Evolutionary conservation across 148 eudicot species (phyloP).

Genomic region (Polygonum aviculare): DNA sequence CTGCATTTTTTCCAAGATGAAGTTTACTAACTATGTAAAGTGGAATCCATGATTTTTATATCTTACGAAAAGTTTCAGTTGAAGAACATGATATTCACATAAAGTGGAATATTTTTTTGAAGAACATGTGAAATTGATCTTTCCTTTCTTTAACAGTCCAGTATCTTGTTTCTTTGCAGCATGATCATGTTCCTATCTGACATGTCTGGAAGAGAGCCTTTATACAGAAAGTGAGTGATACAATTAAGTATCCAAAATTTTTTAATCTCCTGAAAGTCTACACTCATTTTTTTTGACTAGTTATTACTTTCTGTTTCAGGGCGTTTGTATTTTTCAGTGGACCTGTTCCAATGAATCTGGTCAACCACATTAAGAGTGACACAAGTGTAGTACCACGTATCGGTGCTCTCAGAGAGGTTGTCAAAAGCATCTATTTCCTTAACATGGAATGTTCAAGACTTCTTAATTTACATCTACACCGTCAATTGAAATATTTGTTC

Average conservation of each 20-base stretch:
- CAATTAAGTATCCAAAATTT: not conserved
- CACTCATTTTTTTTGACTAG: not conserved
- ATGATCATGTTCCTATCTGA: conserved; percentile 94
- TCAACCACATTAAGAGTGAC: conserved; percentile 78
- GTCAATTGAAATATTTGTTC: conserved; percentile 1
- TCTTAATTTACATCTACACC: not conserved
- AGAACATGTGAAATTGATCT: not conserved
- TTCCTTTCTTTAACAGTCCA: not conserved
- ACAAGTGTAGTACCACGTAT: conserved; percentile 91
- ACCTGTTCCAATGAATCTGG: conserved; percentile 69
- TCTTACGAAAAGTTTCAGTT: not conserved
- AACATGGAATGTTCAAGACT: not conserved
- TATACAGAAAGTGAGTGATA: conserved; percentile 73
- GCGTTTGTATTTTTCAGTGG: conserved; percentile 86
- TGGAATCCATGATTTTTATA: not conserved
- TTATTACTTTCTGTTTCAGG: conserved; percentile 30
- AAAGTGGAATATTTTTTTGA: too few relatives aligned
- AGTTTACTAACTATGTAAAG: not conserved
- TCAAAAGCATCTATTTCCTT: conserved; percentile 4
- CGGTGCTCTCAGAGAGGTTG: conserved; percentile 94
- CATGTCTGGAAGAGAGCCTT: conserved; percentile 99
- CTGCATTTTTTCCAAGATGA: not conserved
- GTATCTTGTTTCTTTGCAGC: conserved; percentile 41
- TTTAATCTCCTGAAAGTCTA: not conserved
- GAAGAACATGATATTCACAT: not conserved